Evolutionary conservation across 495 filamentous ascomycete genomes (phyloP).

Genomic region (Penicillium goetzii): DNA sequence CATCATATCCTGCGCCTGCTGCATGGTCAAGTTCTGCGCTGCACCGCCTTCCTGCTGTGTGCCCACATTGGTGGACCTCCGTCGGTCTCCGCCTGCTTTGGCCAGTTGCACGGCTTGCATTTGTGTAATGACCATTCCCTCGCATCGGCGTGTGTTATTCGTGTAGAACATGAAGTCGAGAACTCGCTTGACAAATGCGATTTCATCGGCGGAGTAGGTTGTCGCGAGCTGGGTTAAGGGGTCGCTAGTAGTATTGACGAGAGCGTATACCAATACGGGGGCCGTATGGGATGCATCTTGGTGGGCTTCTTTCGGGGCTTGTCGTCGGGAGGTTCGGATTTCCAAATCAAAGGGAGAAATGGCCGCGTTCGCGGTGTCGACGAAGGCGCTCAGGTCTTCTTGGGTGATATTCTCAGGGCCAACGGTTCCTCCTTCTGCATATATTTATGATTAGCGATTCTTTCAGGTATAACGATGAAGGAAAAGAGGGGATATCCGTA

Average conservation of each 20-base stretch:
- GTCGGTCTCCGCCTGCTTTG: slow-evolving; percentile 37
- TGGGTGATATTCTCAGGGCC: slow-evolving; percentile 64
- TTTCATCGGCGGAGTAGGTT: slow-evolving; percentile 77
- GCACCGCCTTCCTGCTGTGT: slow-evolving; percentile 46
- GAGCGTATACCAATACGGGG: slow-evolving; percentile 61
- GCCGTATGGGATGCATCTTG: slow-evolving; percentile 14
- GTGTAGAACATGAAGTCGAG: slow-evolving; percentile 92
- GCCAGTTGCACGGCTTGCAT: slow-evolving; percentile 68
- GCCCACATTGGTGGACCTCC: slow-evolving; percentile 42
- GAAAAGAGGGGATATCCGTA: slow-evolving; percentile 22
- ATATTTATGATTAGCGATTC: neutral
- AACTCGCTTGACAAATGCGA: slow-evolving; percentile 83
- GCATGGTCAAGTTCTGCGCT: slow-evolving; percentile 66
- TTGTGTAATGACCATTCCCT: slow-evolving; percentile 76
- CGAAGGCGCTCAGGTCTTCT: slow-evolving; percentile 68
- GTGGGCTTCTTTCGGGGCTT: slow-evolving; percentile 42
- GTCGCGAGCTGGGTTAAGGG: slow-evolving; percentile 86
- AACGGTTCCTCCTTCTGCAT: slow-evolving; percentile 44
- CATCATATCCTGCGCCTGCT: slow-evolving; percentile 75
- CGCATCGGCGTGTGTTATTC: slow-evolving; percentile 73
- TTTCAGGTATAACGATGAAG: neutral
- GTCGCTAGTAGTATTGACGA: slow-evolving; percentile 90
- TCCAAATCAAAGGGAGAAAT: slow-evolving; percentile 84
- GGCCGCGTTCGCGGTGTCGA: slow-evolving; percentile 68
- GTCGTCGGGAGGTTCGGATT: slow-evolving; percentile 72